Evolutionary conservation across 2,329 filamentous ascomycete genomes (phyloP), one percentile per base, ranked within the genome.

Genomic region (Neopestalotiopsis clavispora): DNA sequence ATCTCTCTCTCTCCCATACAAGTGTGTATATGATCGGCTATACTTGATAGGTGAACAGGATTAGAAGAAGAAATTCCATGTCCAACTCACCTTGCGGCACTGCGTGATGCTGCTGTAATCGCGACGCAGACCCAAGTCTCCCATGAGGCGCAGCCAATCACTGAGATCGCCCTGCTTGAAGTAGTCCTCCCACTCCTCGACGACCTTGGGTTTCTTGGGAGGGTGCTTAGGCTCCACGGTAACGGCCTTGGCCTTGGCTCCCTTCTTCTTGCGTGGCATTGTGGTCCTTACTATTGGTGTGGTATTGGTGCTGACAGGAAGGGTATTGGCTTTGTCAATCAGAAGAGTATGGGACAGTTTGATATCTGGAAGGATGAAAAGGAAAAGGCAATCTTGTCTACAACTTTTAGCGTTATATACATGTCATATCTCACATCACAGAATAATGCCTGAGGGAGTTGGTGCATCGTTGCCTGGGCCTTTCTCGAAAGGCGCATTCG

Each of bases 111-210:
- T 86, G 0, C 69, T 65, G 20, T 83, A 79, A 1, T 79, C 67
- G 0, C 74, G 77, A 0, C 74, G 67, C 10, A 86, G 75, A 1
- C 79, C 82, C 20, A 88, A 74, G 69, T 87, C 83, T 0, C 23
- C 12, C 74, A 85, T 83, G 30, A 87, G 74, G 1, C 78, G 75
- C 67, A 84, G 81, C 81, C 83, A 87, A 69, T 84, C 81, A 4
- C 74, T 72, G 0, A 87, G 78, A 0, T 73, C 72, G 32, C 38
- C 67, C 2, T 68, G 13, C 40, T 61, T 20, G 56, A 68, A 70
- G 67, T 79, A 82, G 17, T 76, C 72, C 67, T 75, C 72, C 69
- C 69, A 71, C 6, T 13, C 10, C 12, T n/a, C 6, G 17, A 71
- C 69, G 30, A 69, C 66, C 20, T 61, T 66, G 42, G 45, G 10